Conservation (phyloP, 306 rosid genomes). For the Oemleria cerasiformis region DNA sequence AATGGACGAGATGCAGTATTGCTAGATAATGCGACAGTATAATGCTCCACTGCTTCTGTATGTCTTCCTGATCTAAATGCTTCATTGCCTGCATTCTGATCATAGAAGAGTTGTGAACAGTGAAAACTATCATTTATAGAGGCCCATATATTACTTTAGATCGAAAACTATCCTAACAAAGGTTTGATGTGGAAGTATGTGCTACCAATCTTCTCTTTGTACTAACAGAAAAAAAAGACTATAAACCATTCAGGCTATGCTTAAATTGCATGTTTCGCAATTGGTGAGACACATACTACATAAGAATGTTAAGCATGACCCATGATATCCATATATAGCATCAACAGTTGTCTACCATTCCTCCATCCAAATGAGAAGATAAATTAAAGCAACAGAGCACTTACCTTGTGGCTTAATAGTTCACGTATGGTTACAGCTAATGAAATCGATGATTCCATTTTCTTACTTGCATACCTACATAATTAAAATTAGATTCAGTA, state of each 20-base stretch:
- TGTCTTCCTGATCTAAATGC: constrained; percentile 60
- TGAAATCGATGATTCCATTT: constrained; percentile 40
- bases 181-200: background rate
- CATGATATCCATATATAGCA: background rate
- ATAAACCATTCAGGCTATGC: background rate
- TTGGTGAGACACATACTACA: background rate
- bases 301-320: background rate
- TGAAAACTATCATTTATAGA: background rate
- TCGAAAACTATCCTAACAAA: background rate
- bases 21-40: constrained; percentile 74
- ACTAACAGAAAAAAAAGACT: background rate
- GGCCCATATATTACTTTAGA: background rate
- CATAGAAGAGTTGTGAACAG: constrained; percentile 20
- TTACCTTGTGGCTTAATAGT: constrained; percentile 66
- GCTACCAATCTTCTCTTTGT: background rate
- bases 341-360: constrained; percentile 7
- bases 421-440: constrained; percentile 60
- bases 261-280: background rate
- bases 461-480: constrained; percentile 45
- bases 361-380: background rate
- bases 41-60: constrained; percentile 73
- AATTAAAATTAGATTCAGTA: constrained; percentile 30
- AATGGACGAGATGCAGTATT: constrained; percentile 71
- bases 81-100: constrained; percentile 84
- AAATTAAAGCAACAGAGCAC: constrained; percentile 22